Evolutionary conservation across 1,139 yeast species (phyloP).

Genomic region (Sugiyamaella japonica): DNA sequence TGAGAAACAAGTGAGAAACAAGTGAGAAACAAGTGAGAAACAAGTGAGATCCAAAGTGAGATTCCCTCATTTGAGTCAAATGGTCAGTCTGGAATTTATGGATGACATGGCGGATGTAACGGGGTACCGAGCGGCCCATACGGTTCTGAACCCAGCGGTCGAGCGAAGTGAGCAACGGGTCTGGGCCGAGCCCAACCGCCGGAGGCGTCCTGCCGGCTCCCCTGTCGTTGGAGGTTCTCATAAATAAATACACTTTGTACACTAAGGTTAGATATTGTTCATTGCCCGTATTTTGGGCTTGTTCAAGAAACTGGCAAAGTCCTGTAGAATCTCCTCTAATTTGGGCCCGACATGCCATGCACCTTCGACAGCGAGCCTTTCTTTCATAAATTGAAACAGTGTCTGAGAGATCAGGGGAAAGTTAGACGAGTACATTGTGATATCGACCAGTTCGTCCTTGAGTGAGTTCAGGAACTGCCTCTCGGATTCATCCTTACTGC

Average conservation of each 20-base stretch:
- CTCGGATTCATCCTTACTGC: constrained; percentile 1
- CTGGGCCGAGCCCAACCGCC: background rate
- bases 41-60: no score
- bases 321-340: constrained; percentile 5
- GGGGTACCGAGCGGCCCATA: no score
- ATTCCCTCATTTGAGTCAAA: no score
- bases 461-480: constrained; percentile 3
- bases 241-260: constrained; percentile 1
- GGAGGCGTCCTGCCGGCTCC: background rate
- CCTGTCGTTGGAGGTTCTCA: background rate
- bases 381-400: constrained; percentile 13
- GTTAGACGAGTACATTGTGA: background rate
- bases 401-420: constrained; percentile 8
- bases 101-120: no score
- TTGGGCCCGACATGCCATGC: constrained; percentile 20
- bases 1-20: no score
- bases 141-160: background rate
- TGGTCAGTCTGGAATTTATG: no score
- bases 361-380: constrained; percentile 13
- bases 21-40: no score
- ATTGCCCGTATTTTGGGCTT: background rate
- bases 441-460: background rate
- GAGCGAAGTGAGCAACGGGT: background rate
- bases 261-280: constrained; percentile 1
- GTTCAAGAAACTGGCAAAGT: background rate